These are phyloP conservation scores for Russula abietina DNA, from an alignment of 768 basidiomycete genomes.

Conservation along the genomic window DNA sequence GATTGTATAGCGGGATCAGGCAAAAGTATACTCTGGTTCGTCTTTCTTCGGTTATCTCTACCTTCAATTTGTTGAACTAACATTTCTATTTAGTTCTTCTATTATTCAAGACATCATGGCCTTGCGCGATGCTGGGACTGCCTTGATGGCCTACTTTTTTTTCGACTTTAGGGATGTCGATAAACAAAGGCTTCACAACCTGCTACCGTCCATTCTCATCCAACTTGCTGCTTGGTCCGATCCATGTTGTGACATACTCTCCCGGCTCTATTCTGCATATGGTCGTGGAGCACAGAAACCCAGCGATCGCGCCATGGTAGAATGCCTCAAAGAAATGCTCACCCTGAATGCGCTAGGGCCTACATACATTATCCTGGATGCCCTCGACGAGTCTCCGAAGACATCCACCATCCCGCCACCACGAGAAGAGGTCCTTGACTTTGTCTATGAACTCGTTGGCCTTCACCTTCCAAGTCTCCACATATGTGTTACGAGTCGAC, in stretches of 20 bases:
- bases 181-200: neutral
- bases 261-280: neutral
- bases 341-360: neutral
- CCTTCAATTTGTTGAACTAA: neutral
- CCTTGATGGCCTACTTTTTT: constrained; percentile 6
- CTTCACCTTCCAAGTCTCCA: neutral
- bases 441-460: neutral
- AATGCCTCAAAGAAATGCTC: neutral
- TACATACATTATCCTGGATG: neutral
- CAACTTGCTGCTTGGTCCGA: neutral
- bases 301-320: neutral
- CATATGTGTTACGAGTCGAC: neutral
- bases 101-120: neutral
- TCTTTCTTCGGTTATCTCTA: neutral
- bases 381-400: neutral
- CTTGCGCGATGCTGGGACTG: neutral
- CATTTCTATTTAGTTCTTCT: neutral
- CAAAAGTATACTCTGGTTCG: neutral
- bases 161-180: constrained; percentile 4
- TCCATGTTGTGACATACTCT: neutral
- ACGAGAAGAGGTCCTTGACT: neutral
- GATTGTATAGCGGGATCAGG: neutral
- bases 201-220: constrained; percentile 2
- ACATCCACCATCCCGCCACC: neutral
- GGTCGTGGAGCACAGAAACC: neutral